Evolutionary conservation across 495 filamentous ascomycete genomes (phyloP), one percentile per base, ranked within the genome.

Genomic region (Penicillium roqueforti): DNA sequence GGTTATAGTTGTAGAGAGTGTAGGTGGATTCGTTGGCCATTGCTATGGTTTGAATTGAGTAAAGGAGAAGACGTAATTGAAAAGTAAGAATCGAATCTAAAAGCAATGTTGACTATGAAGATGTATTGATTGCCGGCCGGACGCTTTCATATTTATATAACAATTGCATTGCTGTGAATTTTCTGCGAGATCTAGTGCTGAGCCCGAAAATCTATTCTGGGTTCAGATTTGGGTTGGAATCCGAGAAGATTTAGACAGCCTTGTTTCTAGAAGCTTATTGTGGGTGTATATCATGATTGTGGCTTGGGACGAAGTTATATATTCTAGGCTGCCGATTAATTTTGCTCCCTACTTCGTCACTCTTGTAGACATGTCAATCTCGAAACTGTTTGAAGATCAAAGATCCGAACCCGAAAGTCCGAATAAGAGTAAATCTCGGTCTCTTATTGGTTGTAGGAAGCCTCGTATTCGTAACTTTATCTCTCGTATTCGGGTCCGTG

Each of bases 1-100:
- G 58, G 18, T 56, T 19, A 29, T 60, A 60, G 25, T 56, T 49
- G 48, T 60, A 60, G 10, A 58, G 45, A 9, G 44, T 54, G 45
- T 58, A 58, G 4, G 51, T 38, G 36, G 36, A 18, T 0, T 38
- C 36, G 36, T 18, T 38, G 36, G 14, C 36, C 36, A 38, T 38
- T 6, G 36, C n/a, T 38, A n/a, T 18, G 36, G 36, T 18, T 11
- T 31, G 9, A 10, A 9, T 29, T 10, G 28, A 31, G 28, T 31
- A 23, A 23, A 23, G 22, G 22, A 23, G 22, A 23, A 23, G 22
- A 28, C 26, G 28, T 10, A 11, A 31, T 31, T 10, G 9, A 31
- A 31, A 11, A 2, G 28, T 31, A 31, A 11, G 28, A 31, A 31
- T 31, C 28, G 28, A 31, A 11, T 11, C 28, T 31, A 10, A 28